Base-by-base conservation (phyloP, 164 flowering plant genomes). In the Aristolochia contorta region DNA sequence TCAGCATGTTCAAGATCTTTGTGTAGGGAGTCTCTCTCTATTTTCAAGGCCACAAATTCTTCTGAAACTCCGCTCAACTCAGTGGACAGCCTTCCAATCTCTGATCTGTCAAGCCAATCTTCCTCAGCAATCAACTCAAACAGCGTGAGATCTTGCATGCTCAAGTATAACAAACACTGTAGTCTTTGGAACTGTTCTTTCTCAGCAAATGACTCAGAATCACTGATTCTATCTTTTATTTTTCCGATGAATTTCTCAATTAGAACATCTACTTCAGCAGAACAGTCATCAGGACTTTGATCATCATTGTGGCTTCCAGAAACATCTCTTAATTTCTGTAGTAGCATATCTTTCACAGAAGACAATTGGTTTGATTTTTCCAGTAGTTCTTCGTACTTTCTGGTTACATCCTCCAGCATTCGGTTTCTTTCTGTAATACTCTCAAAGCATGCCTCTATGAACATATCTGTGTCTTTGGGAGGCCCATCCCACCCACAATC, bases 1-100 rank as follows among this genome's bases (percentile, higher is more conserved):
- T 93, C 97, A 25, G 82, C 64, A 59, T 78, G 77, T 57, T 75
- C 80, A 63, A 87, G 84, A 72, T 86, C 87, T 57, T 78, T 81
- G 70, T 69, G 78, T 69, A 86, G 63, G 16, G 74, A 60, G 48
- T 64, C 81, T 23, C 72, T 86, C 75, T 87, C 87, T 50, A 67
- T 80, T 59, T 79, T 82, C 70, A 83, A 49, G 30, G 74, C 64
- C n/a, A 43, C 24, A 19, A 80, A 66, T 69, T 83, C 88, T 73
- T 68, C 71, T 59, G 79, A 77, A 30, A 69, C 68, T 25, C 43
- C 54, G 43, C 62, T 69, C 27, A 84, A 62, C 58, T 84, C 79
- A 71, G 73, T 53, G 56, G 82, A 68, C 52, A 82, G 23, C 47
- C 61, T 70, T 66, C 41, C 57, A 66, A 81, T 46, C 71, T 84